A percentile compares a stretch with the other conserved stretches of the same genome.
phyloP scores from a whole-genome alignment of 345 rosid species.

The Jatropha curcas region DNA sequence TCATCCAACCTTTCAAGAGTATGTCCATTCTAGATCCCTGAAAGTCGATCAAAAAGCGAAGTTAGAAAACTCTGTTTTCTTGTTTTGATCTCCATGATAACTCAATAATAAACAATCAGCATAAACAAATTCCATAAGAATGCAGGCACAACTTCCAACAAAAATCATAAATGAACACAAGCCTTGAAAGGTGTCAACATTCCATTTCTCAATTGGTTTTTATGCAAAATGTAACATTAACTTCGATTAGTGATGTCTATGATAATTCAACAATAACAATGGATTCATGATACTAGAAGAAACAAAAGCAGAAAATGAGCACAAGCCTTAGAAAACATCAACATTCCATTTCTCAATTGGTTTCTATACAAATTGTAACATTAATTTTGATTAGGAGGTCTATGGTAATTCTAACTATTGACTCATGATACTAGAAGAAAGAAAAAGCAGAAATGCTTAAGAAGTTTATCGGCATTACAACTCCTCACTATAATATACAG shows the following conservation, averaged over 20 bases:
- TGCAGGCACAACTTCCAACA: no score
- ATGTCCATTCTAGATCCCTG: slow-evolving; percentile 9
- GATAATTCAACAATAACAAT: no score
- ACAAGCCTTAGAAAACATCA: neutral
- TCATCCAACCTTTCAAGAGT: neutral
- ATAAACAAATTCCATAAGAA: neutral
- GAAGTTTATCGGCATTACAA: no score
- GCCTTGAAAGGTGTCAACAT: neutral
- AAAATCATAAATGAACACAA: neutral
- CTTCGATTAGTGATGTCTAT: no score
- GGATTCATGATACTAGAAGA: no score
- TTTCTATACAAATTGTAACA: neutral
- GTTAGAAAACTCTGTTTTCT: slow-evolving; percentile 13
- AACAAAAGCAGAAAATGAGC: neutral
- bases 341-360: neutral
- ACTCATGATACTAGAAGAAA: no score
- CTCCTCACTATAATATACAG: no score
- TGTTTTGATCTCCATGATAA: neutral
- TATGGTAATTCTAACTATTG: no score
- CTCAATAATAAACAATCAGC: neutral
- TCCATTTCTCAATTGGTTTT: neutral
- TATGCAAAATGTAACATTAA: neutral
- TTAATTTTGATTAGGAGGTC: no score
- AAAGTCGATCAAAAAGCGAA: neutral
- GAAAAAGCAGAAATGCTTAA: no score